Conservation (phyloP, 208 protist species). For the Acanthamoeba lenticulata region DNA sequence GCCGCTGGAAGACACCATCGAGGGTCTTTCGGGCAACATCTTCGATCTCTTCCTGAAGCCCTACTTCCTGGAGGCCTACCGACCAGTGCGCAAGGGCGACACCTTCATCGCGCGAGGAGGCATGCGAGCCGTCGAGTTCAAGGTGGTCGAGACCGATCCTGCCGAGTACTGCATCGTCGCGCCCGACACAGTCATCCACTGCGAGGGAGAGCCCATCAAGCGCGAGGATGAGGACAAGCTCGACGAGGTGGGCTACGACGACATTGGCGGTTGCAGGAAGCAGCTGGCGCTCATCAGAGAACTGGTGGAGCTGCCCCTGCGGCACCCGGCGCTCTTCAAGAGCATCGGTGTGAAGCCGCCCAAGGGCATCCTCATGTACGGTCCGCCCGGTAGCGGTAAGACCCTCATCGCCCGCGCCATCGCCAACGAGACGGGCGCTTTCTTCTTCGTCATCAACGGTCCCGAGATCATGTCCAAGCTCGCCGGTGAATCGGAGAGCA, state of each 20-base stretch:
- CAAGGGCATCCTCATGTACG: conserved; percentile 97
- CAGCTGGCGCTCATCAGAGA: conserved; percentile 99
- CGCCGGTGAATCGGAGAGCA: conserved; percentile 99
- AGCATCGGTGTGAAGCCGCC: conserved; percentile 97
- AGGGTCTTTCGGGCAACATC: conserved; percentile 99
- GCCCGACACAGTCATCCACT: conserved; percentile 99
- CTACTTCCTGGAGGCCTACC: conserved; percentile 99
- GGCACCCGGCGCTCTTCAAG: conserved; percentile 99
- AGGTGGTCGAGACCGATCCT: conserved; percentile 99
- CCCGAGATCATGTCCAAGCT: conserved; percentile 99
- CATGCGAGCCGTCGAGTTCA: conserved; percentile 99
- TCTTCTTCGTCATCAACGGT: conserved; percentile 99
- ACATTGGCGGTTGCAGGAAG: conserved; percentile 99
- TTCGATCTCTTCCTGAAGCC: conserved; percentile 99
- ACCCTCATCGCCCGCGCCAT: conserved; percentile 99
- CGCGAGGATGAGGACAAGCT: conserved; percentile 99
- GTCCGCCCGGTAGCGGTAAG: conserved; percentile 99
- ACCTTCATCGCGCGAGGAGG: conserved; percentile 96
- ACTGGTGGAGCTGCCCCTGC: conserved; percentile 99
- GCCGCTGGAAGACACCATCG: conserved; percentile 99
- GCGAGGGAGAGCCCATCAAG: conserved; percentile 99
- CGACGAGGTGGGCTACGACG: conserved; percentile 97
- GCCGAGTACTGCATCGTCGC: conserved; percentile 98
- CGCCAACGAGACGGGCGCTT: conserved; percentile 99
- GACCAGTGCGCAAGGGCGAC: conserved; percentile 99